Conservation (phyloP, 2,329 filamentous ascomycete species). For the Penicillium sp. region DNA sequence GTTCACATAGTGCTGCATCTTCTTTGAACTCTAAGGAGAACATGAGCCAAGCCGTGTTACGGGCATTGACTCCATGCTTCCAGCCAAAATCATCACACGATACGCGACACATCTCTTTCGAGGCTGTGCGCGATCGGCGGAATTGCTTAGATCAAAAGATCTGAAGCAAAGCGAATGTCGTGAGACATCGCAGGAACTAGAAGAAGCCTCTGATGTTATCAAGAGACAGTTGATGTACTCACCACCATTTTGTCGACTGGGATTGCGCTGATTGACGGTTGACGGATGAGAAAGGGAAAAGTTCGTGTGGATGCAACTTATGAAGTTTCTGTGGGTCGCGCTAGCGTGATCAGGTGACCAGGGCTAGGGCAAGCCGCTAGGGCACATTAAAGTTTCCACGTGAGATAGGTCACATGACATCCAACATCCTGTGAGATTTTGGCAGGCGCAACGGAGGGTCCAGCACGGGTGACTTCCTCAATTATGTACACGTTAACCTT, state of each 20-base stretch:
- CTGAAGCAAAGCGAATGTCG: slow-evolving; percentile 29
- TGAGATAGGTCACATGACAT: not conserved
- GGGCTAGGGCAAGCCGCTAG: slow-evolving; percentile 17
- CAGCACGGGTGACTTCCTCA: not conserved
- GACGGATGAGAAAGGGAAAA: slow-evolving; percentile 35
- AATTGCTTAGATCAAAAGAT: slow-evolving; percentile 37
- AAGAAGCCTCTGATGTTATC: slow-evolving; percentile 24
- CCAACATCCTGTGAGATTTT: not conserved
- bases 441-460: not conserved
- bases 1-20: slow-evolving; percentile 71
- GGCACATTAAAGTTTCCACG: not conserved
- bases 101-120: slow-evolving; percentile 30
- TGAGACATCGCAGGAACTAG: slow-evolving; percentile 23
- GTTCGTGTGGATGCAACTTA: slow-evolving; percentile 22
- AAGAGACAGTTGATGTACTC: slow-evolving; percentile 53
- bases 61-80: slow-evolving; percentile 53
- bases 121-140: slow-evolving; percentile 36
- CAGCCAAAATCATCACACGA: slow-evolving; percentile 52
- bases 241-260: slow-evolving; percentile 59
- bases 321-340: slow-evolving; percentile 35
- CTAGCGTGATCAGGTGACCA: slow-evolving; percentile 30
- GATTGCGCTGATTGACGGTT: slow-evolving; percentile 50
- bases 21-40: slow-evolving; percentile 91
- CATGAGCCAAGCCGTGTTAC: slow-evolving; percentile 47
- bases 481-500: not conserved